Base-by-base conservation (phyloP, 176 grass and related monocot species). In the Eleusine coracana region DNA sequence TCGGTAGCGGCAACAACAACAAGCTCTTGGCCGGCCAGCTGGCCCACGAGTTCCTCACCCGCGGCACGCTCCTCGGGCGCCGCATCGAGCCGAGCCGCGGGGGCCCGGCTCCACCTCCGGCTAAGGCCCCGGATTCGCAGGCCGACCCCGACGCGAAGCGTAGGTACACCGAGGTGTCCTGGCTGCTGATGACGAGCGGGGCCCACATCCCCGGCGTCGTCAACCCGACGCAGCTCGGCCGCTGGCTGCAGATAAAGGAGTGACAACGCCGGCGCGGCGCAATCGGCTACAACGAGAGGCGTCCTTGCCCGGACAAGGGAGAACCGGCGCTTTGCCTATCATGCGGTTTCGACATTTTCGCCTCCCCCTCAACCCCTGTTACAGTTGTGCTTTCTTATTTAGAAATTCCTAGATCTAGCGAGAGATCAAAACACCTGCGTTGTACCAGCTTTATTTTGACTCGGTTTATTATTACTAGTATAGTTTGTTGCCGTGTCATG, bases 141-240 rank as follows among this genome's bases (percentile, higher is more conserved):
- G 79, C 69, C 63, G 82, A 75, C 51, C 73, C 82, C 42, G 84
- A 86, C 66, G 52, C 76, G 68, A 79, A 36, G 23, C 48, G 76
- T 63, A 66, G 70, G 69, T 95, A 95, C 80, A 29, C 72, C 3
- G 90, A 95, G 51, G 61, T 89, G 46, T 86, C 92, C 15, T 83
- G 81, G 80, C 77, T 95, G n/a, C 84, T 93, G 7, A 86, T 84
- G 87, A 6, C 76, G 0, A 72, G 75, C 31, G 88, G 87, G 84
- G 87, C 86, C 79, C 90, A 88, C 78, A 45, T 93, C 70, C 78
- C 92, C n/a, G 90, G 89, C 74, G 82, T 98, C 76, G 84, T 98
- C 75, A 98, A 98, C 84, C 96, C 96, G 23, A 82, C 92, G n/a
- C 88, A 98, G 87, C 92, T 95, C 62, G 90, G 39, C 44, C 76